Evolutionary conservation across 345 rosid species (phyloP).

Genomic region (Gossypium sturtianum): DNA sequence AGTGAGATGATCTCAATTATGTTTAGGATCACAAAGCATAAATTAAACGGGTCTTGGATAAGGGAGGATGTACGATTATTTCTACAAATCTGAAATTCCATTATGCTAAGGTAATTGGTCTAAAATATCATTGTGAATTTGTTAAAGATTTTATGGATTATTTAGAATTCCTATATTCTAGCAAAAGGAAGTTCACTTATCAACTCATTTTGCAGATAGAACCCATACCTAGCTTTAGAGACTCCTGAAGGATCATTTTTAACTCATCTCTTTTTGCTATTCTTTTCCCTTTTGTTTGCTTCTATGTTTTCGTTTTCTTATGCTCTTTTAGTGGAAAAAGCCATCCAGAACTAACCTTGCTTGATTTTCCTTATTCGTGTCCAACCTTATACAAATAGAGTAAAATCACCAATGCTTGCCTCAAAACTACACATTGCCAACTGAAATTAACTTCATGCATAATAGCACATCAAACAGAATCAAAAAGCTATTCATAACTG

Average conservation of each 20-base stretch:
- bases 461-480: neutral
- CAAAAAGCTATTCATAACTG: neutral
- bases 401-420: neutral
- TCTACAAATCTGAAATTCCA: neutral
- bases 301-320: neutral
- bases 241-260: neutral
- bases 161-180: too few species aligned
- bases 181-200: too few species aligned
- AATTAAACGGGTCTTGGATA: too few species aligned
- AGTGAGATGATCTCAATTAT: too few species aligned
- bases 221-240: neutral
- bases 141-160: too few species aligned
- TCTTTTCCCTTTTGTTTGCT: neutral
- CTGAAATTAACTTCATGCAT: neutral
- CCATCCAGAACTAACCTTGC: neutral
- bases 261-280: neutral
- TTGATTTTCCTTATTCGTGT: neutral
- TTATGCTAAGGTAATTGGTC: neutral
- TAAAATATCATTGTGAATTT: too few species aligned
- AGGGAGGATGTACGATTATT: too few species aligned
- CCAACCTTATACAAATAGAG: neutral
- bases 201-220: neutral
- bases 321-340: neutral
- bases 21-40: too few species aligned
- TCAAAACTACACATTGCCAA: neutral